Conservation (phyloP, 1,284 basidiomycete genomes). For the Grifola frondosa region DNA sequence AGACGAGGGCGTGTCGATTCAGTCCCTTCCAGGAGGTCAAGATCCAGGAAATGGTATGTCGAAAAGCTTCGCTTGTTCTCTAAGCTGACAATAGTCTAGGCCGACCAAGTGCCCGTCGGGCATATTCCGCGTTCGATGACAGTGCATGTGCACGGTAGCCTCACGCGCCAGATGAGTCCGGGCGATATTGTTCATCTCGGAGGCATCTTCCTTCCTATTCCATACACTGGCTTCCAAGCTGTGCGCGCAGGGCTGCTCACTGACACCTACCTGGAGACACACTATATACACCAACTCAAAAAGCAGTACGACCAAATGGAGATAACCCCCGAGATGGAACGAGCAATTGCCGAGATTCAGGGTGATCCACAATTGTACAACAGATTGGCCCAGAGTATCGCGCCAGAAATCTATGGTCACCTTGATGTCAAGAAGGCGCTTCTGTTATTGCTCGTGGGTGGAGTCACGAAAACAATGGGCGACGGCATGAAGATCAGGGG, state of each 20-base stretch:
- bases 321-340: conserved; percentile 82
- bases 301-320: conserved; percentile 98
- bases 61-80: no score
- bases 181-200: conserved; percentile 95
- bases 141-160: conserved; percentile 86
- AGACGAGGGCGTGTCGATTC: conserved; percentile 96
- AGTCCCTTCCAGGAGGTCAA: conserved; percentile 98
- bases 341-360: conserved; percentile 70
- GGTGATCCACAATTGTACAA: conserved; percentile 81
- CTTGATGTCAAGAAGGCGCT: conserved; percentile 98
- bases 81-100: conserved; percentile 46
- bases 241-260: conserved; percentile 93
- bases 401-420: conserved; percentile 99
- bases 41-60: conserved; percentile 94
- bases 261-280: conserved; percentile 95
- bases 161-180: conserved; percentile 91
- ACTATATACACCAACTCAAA: conserved; percentile 92
- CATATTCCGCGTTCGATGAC: conserved; percentile 99
- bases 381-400: conserved; percentile 85
- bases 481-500: conserved; percentile 99
- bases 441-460: conserved; percentile 91
- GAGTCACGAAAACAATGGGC: conserved; percentile 91
- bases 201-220: conserved; percentile 87
- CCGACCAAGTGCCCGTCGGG: conserved; percentile 98
- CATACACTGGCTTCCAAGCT: conserved; percentile 86